Evolutionary conservation across 2,329 filamentous ascomycete genomes (phyloP), one percentile per base, ranked within the genome.

Genomic region (Diplocarpon rosae): DNA sequence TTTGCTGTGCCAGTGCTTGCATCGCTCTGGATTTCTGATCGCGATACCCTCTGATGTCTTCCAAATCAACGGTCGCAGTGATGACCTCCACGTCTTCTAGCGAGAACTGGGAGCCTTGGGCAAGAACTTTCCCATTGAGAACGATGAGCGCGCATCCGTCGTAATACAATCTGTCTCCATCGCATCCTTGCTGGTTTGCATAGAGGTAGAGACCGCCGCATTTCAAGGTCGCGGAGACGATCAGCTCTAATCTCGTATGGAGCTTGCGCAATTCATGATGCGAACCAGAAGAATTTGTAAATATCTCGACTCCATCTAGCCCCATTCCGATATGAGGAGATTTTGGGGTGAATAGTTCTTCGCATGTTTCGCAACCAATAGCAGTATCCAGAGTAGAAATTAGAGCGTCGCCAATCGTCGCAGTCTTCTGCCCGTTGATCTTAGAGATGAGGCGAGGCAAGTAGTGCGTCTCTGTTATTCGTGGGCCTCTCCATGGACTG

Each of bases 201-300:
- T 82, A 83, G 0, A 71, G 60, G 52, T 80, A 79, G 9, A 79
- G 65, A 17, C 76, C 76, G 3, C 76, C 76, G 16, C 65, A 67
- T 56, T 80, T 81, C 7, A 71, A 66, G 0, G 82, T 86, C 0
- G 78, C 78, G 53, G 84, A 73, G 1, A 68, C 66, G 43, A 87
- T 86, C 5, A 88, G 64, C 5, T 76, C 70, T 24, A 87, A 65
- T 1, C 80, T 66, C 0, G 68, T 75, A 46, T 80, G 65, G 0
- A 87, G 70, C 60, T 87, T 87, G 14, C 78, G 68, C 8, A 86
- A 63, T 53, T 78, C 73, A 56, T 78, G 76, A 59, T 90, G 85
- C 11, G 71, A 78, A 6, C 78, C 83, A 42, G 72, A 78, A 2
- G 72, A 77, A 61, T 90, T 90, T 8, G 77, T 76, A 50, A 85